Conservation (phyloP, 352 stramenopile genomes). For the Globisporangium paddicum region DNA sequence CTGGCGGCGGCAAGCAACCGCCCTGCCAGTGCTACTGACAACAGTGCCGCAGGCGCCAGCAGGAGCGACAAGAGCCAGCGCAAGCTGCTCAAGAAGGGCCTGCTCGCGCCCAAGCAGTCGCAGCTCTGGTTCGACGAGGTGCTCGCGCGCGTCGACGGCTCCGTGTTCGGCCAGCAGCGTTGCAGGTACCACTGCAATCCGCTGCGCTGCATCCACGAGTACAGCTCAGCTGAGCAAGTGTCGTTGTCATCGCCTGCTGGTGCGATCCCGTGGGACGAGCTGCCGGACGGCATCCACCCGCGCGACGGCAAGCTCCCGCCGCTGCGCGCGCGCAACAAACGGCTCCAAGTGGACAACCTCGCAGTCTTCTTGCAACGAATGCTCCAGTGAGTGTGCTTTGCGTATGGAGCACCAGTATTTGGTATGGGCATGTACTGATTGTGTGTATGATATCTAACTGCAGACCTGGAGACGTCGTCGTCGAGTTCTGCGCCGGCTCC, state of each 20-base stretch:
- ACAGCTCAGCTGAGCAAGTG: not conserved
- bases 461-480: slow-evolving; percentile 66
- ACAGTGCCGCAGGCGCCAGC: not conserved
- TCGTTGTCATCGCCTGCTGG: not conserved
- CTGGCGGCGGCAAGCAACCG: not conserved
- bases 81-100: slow-evolving; percentile 46
- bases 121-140: slow-evolving; percentile 75
- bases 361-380: slow-evolving; percentile 62
- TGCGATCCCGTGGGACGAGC: slow-evolving; percentile 55
- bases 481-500: slow-evolving; percentile 80
- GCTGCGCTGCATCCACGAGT: slow-evolving; percentile 36
- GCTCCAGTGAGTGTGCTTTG: slow-evolving; percentile 27
- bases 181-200: slow-evolving; percentile 58
- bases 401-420: not conserved
- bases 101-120: slow-evolving; percentile 39
- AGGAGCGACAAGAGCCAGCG: slow-evolving; percentile 33
- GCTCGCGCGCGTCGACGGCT: slow-evolving; percentile 45
- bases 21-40: not conserved
- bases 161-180: slow-evolving; percentile 25
- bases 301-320: slow-evolving; percentile 55
- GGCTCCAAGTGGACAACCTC: slow-evolving; percentile 76
- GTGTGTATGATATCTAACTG: not conserved
- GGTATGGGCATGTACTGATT: not conserved
- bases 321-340: slow-evolving; percentile 59
- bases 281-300: slow-evolving; percentile 67